Evolutionary conservation across 108 stramenopile genomes (phyloP).

Genomic region (Schizochytrium sp.): DNA sequence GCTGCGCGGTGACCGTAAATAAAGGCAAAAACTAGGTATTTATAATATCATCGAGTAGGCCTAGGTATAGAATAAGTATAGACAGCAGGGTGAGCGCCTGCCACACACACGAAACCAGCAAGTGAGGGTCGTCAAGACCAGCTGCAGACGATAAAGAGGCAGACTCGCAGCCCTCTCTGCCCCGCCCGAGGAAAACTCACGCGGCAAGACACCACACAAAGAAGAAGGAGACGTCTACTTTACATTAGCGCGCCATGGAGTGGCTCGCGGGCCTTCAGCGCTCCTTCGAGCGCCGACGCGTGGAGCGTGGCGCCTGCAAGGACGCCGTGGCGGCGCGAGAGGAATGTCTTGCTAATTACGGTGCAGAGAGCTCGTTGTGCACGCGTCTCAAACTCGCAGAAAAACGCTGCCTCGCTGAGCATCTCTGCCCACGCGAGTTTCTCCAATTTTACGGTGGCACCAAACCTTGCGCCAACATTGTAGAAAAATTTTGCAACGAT

Average conservation of each 20-base stretch:
- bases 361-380: background rate
- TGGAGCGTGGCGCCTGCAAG: background rate
- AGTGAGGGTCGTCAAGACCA: too few relatives aligned
- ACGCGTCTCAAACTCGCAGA: background rate
- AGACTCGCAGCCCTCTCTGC: too few relatives aligned
- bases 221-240: too few relatives aligned
- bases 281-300: background rate
- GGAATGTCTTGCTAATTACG: background rate
- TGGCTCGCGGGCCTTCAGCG: background rate
- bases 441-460: background rate
- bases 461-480: background rate
- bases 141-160: too few relatives aligned
- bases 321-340: background rate
- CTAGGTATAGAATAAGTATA: too few relatives aligned
- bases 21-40: too few relatives aligned
- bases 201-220: too few relatives aligned
- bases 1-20: too few relatives aligned
- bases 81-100: too few relatives aligned
- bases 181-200: too few relatives aligned
- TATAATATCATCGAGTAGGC: too few relatives aligned
- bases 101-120: too few relatives aligned
- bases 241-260: background rate
- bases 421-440: background rate
- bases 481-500: background rate
- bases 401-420: background rate